Conservation (phyloP, 306 rosid species). For the Malus sylvestris region DNA sequence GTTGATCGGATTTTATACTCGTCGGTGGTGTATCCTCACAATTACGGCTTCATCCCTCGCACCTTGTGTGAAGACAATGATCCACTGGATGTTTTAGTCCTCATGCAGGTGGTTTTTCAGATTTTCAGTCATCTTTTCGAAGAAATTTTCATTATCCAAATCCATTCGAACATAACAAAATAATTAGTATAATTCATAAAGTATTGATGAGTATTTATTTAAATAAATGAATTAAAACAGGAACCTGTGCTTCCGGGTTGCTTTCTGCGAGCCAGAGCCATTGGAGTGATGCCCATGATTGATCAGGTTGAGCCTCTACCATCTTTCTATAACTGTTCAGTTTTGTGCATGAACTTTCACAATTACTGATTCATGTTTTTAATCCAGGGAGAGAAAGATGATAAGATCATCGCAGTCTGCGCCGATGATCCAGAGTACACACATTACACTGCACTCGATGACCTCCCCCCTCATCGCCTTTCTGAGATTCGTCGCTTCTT, state of each 20-base stretch:
- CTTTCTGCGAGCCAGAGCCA: conserved; percentile 85
- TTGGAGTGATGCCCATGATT: conserved; percentile 98
- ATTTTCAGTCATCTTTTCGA: neutral
- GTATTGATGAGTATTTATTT: neutral
- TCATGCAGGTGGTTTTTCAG: conserved; percentile 72
- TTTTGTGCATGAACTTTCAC: neutral
- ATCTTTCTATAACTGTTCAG: neutral
- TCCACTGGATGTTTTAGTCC: conserved; percentile 87
- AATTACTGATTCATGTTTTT: neutral
- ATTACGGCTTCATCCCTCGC: conserved; percentile 91
- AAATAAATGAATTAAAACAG: conserved; percentile 35
- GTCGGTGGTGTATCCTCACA: conserved; percentile 95
- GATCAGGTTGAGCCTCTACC: conserved; percentile 47
- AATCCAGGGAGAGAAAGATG: conserved; percentile 90
- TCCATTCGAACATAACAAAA: neutral
- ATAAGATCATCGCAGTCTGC: conserved; percentile 93
- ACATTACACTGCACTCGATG: conserved; percentile 66
- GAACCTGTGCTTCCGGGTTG: conserved; percentile 97
- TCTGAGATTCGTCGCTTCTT: conserved; percentile 90
- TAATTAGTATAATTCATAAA: neutral
- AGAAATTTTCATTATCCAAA: neutral
- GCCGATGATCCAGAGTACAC: conserved; percentile 96
- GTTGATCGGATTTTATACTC: conserved; percentile 93
- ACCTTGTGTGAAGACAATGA: conserved; percentile 97
- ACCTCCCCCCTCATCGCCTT: conserved; percentile 93